Percentiles rank a stretch among this genome's conserved stretches.
Conservation (phyloP, 306 rosid genomes). For the Ziziphus jujuba region DNA sequence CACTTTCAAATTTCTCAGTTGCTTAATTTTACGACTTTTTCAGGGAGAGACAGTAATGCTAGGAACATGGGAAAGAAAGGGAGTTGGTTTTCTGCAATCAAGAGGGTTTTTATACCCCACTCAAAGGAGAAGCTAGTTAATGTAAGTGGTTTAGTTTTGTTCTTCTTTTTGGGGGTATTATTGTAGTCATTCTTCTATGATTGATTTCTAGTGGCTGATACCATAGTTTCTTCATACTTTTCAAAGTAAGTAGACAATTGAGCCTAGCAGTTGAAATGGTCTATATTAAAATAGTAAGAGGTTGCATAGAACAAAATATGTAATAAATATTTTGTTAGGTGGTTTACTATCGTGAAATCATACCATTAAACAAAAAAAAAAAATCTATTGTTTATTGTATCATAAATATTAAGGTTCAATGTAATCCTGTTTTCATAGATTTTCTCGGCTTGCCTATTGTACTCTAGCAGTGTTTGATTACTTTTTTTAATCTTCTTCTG, state of each 20-base stretch:
- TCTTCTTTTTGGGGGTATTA: neutral
- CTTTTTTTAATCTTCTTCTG: neutral
- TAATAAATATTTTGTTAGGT: no score
- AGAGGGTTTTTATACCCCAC: constrained; percentile 73
- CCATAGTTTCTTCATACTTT: neutral
- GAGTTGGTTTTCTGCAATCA: constrained; percentile 93
- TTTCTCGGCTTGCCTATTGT: no score
- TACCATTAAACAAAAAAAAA: no score
- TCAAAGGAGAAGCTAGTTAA: constrained; percentile 71
- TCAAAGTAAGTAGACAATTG: neutral
- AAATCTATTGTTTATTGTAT: no score
- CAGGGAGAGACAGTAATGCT: constrained; percentile 73
- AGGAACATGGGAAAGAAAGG: constrained; percentile 94
- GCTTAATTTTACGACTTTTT: constrained; percentile 9
- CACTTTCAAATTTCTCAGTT: constrained; percentile 13
- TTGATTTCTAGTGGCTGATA: neutral
- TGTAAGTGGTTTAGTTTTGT: constrained; percentile 27
- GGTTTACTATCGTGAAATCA: no score
- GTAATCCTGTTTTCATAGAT: no score
- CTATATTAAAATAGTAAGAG: neutral
- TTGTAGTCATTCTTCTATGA: neutral
- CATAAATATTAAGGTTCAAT: no score
- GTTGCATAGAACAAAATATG: no score
- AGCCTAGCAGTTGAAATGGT: neutral
- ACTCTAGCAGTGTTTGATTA: neutral